These are phyloP conservation scores for Ramaria rubella DNA, from an alignment of 768 basidiomycete genomes.

Conservation along the genomic window DNA sequence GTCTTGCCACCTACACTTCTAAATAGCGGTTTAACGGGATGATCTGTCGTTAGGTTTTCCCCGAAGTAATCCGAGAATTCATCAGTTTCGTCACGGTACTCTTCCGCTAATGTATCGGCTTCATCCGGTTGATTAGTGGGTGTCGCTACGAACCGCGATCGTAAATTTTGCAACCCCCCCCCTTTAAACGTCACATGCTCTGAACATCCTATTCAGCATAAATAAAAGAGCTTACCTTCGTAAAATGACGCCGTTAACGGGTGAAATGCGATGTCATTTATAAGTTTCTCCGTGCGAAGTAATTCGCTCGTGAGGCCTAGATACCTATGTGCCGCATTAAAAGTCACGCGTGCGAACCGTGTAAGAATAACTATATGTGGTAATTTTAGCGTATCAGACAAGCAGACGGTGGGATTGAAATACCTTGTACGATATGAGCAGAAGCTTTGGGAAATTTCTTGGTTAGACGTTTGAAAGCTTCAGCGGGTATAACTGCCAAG, in stretches of 20 bases:
- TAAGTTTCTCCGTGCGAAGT: conserved; percentile 91
- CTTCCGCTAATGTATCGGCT: conserved; percentile 3
- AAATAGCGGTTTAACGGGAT: not conserved
- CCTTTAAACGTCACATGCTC: conserved; percentile 18
- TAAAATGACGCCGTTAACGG: conserved; percentile 90
- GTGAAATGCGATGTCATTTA: conserved; percentile 95
- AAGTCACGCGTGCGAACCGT: conserved; percentile 93
- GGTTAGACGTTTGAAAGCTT: conserved; percentile 89
- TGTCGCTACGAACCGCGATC: conserved; percentile 78
- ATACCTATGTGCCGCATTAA: conserved; percentile 95
- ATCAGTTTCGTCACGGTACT: conserved; percentile 9
- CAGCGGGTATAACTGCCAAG: conserved; percentile 96
- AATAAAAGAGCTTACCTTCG: conserved; percentile 34
- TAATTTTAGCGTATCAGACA: conserved; percentile 6
- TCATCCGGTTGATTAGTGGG: conserved; percentile 21
- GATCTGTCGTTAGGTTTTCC: not conserved
- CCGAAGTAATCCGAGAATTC: conserved; percentile 9
- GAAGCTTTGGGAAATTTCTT: conserved; percentile 97
- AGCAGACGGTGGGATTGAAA: conserved; percentile 3
- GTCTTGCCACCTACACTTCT: not conserved
- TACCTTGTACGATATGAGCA: conserved; percentile 92
- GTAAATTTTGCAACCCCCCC: conserved; percentile 81
- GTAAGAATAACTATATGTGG: conserved; percentile 74
- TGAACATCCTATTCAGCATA: not conserved
- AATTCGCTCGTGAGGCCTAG: conserved; percentile 93